Conservation (phyloP, 352 stramenopile species). For the Phytophthora pini region DNA sequence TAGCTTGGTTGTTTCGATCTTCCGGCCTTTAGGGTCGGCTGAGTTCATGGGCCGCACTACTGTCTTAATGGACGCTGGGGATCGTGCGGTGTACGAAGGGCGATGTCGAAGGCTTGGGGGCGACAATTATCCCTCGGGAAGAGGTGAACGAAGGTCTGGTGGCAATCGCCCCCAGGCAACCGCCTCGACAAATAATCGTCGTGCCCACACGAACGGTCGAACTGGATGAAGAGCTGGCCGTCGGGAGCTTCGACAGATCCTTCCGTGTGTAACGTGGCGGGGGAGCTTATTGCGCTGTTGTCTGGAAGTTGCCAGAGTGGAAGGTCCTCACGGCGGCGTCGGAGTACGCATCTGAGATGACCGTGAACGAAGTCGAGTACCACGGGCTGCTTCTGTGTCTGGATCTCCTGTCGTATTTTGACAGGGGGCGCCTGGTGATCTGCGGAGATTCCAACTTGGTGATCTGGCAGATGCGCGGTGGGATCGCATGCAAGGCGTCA, state of each 20-base stretch:
- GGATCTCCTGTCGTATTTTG: not conserved
- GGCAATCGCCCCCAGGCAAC: slow-evolving; percentile 4
- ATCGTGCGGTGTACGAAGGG: slow-evolving; percentile 11
- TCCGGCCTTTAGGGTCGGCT: not conserved
- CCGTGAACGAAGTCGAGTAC: slow-evolving; percentile 32
- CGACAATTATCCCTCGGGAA: not conserved
- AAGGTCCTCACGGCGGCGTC: slow-evolving; percentile 1
- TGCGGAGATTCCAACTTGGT: slow-evolving; percentile 19
- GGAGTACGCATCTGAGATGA: not conserved
- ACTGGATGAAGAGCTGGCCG: not conserved
- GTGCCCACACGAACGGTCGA: slow-evolving; percentile 1
- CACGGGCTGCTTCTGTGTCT: slow-evolving; percentile 1
- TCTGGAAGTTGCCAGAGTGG: slow-evolving; percentile 23
- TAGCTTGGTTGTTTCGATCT: not conserved
- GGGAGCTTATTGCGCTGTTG: not conserved
- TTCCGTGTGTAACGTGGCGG: not conserved
- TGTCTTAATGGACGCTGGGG: slow-evolving; percentile 5
- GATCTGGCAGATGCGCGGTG: not conserved
- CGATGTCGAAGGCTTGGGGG: slow-evolving; percentile 7
- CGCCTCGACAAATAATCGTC: not conserved
- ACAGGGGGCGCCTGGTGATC: not conserved
- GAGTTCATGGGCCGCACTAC: not conserved
- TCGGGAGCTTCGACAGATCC: slow-evolving; percentile 8
- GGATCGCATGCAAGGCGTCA: too few species aligned
- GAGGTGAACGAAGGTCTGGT: slow-evolving; percentile 1